A percentile compares a stretch with the other conserved stretches of the same genome.
Evolutionary conservation across 192 early-diverging fungal species (phyloP).

Genomic region (Pecoramyces ruminantium): DNA sequence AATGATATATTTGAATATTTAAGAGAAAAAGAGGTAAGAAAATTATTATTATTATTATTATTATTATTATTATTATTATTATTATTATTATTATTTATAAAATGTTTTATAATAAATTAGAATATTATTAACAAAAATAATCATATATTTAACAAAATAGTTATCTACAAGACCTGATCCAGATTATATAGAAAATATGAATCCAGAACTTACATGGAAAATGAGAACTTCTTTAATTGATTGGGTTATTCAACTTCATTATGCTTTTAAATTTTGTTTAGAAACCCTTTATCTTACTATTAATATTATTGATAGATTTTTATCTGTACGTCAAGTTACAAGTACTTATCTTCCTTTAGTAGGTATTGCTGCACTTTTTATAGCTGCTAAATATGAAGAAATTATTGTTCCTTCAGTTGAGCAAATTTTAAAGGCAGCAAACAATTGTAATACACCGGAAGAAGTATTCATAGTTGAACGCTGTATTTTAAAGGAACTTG

Average conservation of each 20-base stretch:
- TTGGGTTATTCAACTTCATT: constrained; percentile 88
- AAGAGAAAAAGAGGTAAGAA: no score
- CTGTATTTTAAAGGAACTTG: constrained; percentile 73
- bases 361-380: constrained; percentile 72
- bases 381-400: constrained; percentile 95
- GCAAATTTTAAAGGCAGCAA: constrained; percentile 42
- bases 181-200: constrained; percentile 64
- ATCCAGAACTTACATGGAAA: constrained; percentile 62
- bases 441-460: constrained; percentile 43
- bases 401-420: constrained; percentile 63
- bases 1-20: no score
- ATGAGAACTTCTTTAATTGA: constrained; percentile 84
- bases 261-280: constrained; percentile 72
- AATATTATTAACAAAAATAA: no score
- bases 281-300: constrained; percentile 87
- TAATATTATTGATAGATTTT: constrained; percentile 90
- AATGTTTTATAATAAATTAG: no score
- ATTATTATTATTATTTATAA: no score
- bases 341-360: constrained; percentile 79
- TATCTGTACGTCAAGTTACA: constrained; percentile 66
- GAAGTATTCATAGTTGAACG: constrained; percentile 85
- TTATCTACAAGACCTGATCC: constrained; percentile 53
- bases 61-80: no score
- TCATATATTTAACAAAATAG: constrained; percentile 7
- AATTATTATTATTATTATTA: no score